Base-by-base conservation (phyloP, 148 eudicot species). In the Spergularia marina region DNA sequence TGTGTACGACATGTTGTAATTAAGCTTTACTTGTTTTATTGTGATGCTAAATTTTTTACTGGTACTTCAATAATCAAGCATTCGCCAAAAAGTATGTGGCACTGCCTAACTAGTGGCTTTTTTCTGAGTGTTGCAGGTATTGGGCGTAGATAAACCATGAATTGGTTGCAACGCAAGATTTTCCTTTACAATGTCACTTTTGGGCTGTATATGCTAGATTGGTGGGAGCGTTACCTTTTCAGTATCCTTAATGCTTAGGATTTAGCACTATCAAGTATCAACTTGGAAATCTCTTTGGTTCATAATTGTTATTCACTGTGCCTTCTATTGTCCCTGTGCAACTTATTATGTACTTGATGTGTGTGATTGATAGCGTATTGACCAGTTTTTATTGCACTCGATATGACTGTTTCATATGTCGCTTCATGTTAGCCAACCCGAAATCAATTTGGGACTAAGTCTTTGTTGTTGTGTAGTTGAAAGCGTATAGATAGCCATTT, bases 201-300 rank as follows among this genome's bases (percentile, higher is more conserved):
- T 78, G 98, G 98, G 21, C 89, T 92, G 65, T 90, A 89, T 85
- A 90, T 90, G 98, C 70, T 92, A 17, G 98, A 92, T 82, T 89
- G 93, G 89, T 92, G 98, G 98, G 98, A 92, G 85, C 89, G 98
- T 59, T 87, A 63, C 73, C 91, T 92, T 53, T 90, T 92, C 84
- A 92, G 98, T 92, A 92, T 92, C 98, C 98, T 92, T 74, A 64
- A 55, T 76, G 51, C 59, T 52, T 41, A 54, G 62, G n/a, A 17
- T 8, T 12, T 41, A 54, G 62, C 25, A 17, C 5, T 12, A 55
- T 65, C 15, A 21, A 51, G 53, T 30, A 30, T 30, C 36, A 30
- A 30, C 30, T 73, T 10, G 52, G 52, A 34, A 55, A 10, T 68
- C 56, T 68, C 53, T 16, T 41, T 40, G 34, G 14, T 15, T 72